phyloP scores from a whole-genome alignment of 2,329 filamentous ascomycete genomes.

The Apiospora phragmitis region DNA sequence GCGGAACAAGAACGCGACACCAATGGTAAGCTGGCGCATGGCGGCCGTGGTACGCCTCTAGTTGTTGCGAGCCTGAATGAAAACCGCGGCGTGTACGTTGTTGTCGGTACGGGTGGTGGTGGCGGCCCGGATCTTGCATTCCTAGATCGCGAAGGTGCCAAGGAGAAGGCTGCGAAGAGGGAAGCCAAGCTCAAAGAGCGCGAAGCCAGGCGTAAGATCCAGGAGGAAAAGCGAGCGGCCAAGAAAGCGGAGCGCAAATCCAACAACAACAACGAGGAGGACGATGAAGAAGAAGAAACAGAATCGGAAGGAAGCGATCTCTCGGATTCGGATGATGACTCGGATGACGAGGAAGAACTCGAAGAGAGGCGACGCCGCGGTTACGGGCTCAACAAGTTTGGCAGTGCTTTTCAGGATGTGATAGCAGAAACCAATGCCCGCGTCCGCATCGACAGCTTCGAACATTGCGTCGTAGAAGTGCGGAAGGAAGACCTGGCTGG shows the following conservation, averaged over 20 bases:
- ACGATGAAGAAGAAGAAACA: slow-evolving; percentile 49
- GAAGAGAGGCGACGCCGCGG: slow-evolving; percentile 58
- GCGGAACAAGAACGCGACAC: slow-evolving; percentile 81
- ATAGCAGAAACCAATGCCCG: slow-evolving; percentile 86
- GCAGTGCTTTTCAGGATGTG: slow-evolving; percentile 93
- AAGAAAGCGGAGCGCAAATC: slow-evolving; percentile 45
- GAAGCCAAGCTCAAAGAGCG: slow-evolving; percentile 63
- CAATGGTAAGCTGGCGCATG: slow-evolving; percentile 67
- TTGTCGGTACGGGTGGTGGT: slow-evolving; percentile 89
- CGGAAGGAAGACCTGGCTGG: slow-evolving; percentile 89
- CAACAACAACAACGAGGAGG: slow-evolving; percentile 33
- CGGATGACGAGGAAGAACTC: slow-evolving; percentile 57
- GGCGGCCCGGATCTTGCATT: slow-evolving; percentile 73
- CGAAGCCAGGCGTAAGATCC: slow-evolving; percentile 57
- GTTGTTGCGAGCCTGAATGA: slow-evolving; percentile 92
- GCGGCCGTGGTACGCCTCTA: slow-evolving; percentile 76
- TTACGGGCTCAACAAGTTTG: slow-evolving; percentile 85
- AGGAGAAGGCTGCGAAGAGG: slow-evolving; percentile 62
- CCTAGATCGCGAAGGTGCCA: slow-evolving; percentile 65
- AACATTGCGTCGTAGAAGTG: slow-evolving; percentile 97
- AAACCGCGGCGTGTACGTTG: slow-evolving; percentile 80
- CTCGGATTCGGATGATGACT: slow-evolving; percentile 53
- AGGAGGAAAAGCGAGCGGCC: slow-evolving; percentile 62
- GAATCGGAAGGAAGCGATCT: slow-evolving; percentile 47
- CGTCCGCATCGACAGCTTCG: slow-evolving; percentile 92